A percentile compares a stretch with the other conserved stretches of the same genome.
Evolutionary conservation across 805 yeast species (phyloP).

Genomic region (Groenewaldozyma salmanticensis): DNA sequence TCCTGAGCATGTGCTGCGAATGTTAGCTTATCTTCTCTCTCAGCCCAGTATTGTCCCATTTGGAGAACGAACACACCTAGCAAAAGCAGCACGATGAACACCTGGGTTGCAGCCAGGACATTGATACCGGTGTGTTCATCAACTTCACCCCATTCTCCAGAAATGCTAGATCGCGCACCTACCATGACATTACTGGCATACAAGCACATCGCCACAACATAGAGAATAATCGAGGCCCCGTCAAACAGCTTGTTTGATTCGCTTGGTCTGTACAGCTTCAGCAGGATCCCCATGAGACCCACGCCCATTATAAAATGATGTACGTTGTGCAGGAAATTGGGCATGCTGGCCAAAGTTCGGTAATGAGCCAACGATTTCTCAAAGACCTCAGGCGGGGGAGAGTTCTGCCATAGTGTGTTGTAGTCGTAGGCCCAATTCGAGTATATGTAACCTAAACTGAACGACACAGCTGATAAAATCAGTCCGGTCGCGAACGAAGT

Average conservation of each 20-base stretch:
- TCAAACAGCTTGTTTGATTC: conserved; percentile 82
- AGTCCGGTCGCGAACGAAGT: conserved; percentile 26
- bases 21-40: conserved; percentile 36
- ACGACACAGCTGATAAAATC: conserved; percentile 43
- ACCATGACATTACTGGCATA: conserved; percentile 79
- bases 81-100: conserved; percentile 60
- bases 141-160: conserved; percentile 91
- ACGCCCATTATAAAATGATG: conserved; percentile 52
- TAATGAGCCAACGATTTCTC: conserved; percentile 63
- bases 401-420: conserved; percentile 57
- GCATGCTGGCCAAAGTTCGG: conserved; percentile 58
- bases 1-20: conserved; percentile 14
- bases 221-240: conserved; percentile 72
- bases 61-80: conserved; percentile 79
- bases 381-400: conserved; percentile 43
- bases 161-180: conserved; percentile 59
- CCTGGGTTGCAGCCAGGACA: conserved; percentile 83
- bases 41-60: conserved; percentile 82
- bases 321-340: conserved; percentile 46
- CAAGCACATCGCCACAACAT: conserved; percentile 62
- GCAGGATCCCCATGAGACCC: conserved; percentile 63
- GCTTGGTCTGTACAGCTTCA: conserved; percentile 78
- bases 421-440: conserved; percentile 78
- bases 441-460: conserved; percentile 69
- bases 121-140: conserved; percentile 76